These are phyloP conservation scores for Wickerhamomyces bisporus DNA, from an alignment of 805 yeast species.

Conservation along the genomic window DNA sequence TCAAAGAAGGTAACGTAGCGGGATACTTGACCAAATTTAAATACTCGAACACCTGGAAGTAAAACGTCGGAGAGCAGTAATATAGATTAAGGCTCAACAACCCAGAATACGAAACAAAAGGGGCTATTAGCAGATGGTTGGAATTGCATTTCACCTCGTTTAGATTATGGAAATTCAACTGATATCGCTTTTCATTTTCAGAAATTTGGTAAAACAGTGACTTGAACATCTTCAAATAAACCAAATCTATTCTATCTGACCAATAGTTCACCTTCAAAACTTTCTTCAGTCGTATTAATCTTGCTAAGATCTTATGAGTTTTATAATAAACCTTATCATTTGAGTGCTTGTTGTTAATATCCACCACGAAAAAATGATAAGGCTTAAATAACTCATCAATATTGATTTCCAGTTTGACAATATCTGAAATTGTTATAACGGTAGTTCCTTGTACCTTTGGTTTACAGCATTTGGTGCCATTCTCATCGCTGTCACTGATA, in stretches of 20 bases:
- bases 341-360: neutral
- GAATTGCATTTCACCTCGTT: constrained; percentile 15
- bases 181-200: constrained; percentile 1
- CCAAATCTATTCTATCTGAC: constrained; percentile 12
- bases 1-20: constrained; percentile 12
- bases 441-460: neutral
- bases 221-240: constrained; percentile 20
- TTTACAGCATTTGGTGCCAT: neutral
- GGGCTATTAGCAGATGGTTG: constrained; percentile 16
- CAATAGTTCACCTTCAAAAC: constrained; percentile 10
- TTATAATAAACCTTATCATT: constrained; percentile 6
- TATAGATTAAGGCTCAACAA: constrained; percentile 14
- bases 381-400: neutral
- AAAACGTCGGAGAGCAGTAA: constrained; percentile 22
- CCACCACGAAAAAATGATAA: neutral
- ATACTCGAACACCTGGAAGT: constrained; percentile 16
- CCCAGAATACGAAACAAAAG: constrained; percentile 10
- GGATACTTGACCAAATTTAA: constrained; percentile 10
- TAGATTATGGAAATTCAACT: constrained; percentile 9
- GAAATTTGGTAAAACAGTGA: constrained; percentile 10
- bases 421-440: neutral
- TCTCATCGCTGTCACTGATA: neutral
- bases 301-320: constrained; percentile 3
- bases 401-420: neutral
- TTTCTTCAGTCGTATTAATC: constrained; percentile 5